Evolutionary conservation across 306 rosid genomes (phyloP), one percentile per base, ranked within the genome.

Genomic region (Inga laurina): DNA sequence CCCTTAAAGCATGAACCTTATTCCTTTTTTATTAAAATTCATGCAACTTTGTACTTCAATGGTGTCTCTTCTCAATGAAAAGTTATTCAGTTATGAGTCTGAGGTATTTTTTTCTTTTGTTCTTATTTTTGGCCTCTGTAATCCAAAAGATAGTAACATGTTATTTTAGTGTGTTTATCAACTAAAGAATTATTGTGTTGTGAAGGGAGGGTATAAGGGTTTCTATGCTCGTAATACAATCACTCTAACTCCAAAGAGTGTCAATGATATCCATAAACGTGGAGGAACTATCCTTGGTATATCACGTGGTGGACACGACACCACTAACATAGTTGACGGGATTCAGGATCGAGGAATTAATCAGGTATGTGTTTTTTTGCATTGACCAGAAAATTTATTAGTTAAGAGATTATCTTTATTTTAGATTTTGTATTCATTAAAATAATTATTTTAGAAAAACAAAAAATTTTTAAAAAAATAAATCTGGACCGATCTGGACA

Each of bases 141-240:
- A 32, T 18, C 34, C 37, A 13, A 35, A 35, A 22, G 27, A 44
- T 54, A 69, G 27, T 27, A 41, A 49, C n/a, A 54, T 77, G 49
- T 9, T 59, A 69, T 72, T 80, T 72, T 41, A 71, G 79, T 76
- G 0, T 65, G 49, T 52, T 69, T 21, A 27, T 67, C 64, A 69
- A 72, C 74, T 70, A 7, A 81, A 59, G 77, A 56, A 49, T 14
- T 75, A 52, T 46, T 88, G 80, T 82, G 81, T 13, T 82, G 30
- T 89, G 81, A 84, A 96, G 99, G 99, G 98, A 82, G 98, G 99
- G 69, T 96, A 96, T 85, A 91, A 84, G 86, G 99, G 99, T 41
- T 96, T 96, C 87, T 96, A 92, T 83, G 91, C 99, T 56, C 90
- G 85, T 79, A 96, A 96, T 78, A 94, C 91, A 27, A 83, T 90